Evolutionary conservation across 2,329 filamentous ascomycete genomes (phyloP).

Genomic region (Emergomyces orientalis): DNA sequence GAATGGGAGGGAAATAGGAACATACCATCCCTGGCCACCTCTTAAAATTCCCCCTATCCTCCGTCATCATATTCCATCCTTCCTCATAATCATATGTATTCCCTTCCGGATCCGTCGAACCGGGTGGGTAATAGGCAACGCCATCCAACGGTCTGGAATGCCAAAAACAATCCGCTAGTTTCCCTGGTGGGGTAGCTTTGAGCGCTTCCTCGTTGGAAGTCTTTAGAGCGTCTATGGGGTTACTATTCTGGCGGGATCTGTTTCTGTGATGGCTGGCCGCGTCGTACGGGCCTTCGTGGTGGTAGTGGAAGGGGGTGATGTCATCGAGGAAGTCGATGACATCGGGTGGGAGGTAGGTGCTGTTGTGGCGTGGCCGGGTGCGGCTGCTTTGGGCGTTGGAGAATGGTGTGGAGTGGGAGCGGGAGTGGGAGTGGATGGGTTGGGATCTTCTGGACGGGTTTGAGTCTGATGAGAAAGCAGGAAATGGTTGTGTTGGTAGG

Average conservation of each 20-base stretch:
- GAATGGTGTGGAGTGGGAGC: neutral
- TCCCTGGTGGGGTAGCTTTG: constrained; percentile 69
- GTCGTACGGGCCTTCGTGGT: constrained; percentile 87
- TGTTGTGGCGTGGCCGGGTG: constrained; percentile 11
- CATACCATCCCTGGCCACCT: constrained; percentile 65
- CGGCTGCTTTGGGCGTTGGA: neutral
- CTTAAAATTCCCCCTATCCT: constrained; percentile 56
- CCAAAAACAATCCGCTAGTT: constrained; percentile 62
- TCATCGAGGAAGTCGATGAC: constrained; percentile 71
- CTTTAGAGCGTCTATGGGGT: constrained; percentile 68
- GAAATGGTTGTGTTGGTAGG: neutral
- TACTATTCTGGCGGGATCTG: constrained; percentile 40
- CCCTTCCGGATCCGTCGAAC: constrained; percentile 58
- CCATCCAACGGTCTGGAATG: constrained; percentile 74
- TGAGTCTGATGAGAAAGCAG: neutral
- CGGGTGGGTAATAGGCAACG: constrained; percentile 65
- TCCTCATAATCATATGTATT: constrained; percentile 69
- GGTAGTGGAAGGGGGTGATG: constrained; percentile 57
- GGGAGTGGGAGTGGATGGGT: neutral
- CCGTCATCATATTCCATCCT: constrained; percentile 76
- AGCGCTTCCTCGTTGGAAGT: constrained; percentile 67
- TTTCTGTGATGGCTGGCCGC: constrained; percentile 69
- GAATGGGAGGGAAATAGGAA: no score
- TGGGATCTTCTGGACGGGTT: neutral
- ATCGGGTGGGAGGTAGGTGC: constrained; percentile 52